Base-by-base conservation (phyloP, 495 filamentous ascomycete genomes). In the Lasiosphaeria ovina region DNA sequence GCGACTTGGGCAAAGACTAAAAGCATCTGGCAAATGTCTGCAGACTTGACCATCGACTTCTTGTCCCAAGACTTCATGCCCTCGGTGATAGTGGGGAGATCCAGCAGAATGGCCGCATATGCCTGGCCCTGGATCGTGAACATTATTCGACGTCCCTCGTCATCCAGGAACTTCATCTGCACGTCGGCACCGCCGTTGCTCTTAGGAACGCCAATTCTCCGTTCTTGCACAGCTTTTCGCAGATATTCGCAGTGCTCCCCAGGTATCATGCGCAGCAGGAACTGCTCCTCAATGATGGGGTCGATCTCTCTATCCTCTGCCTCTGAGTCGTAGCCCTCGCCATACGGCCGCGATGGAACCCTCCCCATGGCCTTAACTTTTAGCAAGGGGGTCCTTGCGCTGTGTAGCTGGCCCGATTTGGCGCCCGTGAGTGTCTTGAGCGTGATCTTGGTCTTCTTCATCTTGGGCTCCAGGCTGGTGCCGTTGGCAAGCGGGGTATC, bases 321-420 rank as follows among this genome's bases (percentile, higher is more conserved):
- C 72, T 98, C 94, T n/a, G 91, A 96, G 71, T 98, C 94, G 73
- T 98, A 98, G 7, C 92, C 95, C 24, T 94, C 90, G 14, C 93
- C 94, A 3, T 74, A 77, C 14, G 85, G 84, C 53, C 90, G 85
- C 0, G 84, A 79, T 48, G 87, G 86, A 0, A 84, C 83, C 65
- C 79, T 84, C 45, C 82, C 70, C 5, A 59, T 48, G 16, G 48
- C 45, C 62, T 78, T 85, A 44, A 83, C 74, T 34, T 69, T 72
- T 3, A 70, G 34, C 8, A 61, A 62, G 10, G 69, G 60, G 76
- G 66, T 57, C 67, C 82, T 47, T 77, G 54, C 6, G 8, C 56
- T 14, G 7, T 42, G 6, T 34, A 38, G 32, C 59, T 7, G 38
- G 38, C 12, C 38, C 45, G 52, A 16, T 55, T 34, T 48, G 36